These are phyloP conservation scores for Debaryomycetaceae sp. DNA, from an alignment of 1,139 yeast species.

Conservation along the genomic window DNA sequence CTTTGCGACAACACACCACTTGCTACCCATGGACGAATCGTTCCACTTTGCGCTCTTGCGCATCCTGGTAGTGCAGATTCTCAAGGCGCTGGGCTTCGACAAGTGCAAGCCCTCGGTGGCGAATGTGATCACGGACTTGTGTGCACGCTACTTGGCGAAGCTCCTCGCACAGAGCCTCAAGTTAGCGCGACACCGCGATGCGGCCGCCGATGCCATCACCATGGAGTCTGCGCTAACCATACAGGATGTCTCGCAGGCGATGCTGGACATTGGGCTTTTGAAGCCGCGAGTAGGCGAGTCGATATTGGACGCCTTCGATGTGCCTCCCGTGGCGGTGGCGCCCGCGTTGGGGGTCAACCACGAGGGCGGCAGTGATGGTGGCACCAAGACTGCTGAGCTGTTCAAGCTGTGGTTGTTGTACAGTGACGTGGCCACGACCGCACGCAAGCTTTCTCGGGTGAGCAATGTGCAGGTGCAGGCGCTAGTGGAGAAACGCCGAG, in stretches of 20 bases:
- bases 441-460: slow-evolving; percentile 27
- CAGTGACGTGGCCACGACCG: slow-evolving; percentile 23
- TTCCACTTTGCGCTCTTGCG: slow-evolving; percentile 60
- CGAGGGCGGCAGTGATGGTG: too few species aligned
- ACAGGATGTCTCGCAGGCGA: slow-evolving; percentile 59
- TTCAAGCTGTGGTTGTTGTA: slow-evolving; percentile 34
- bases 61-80: slow-evolving; percentile 60
- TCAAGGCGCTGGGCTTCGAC: slow-evolving; percentile 72
- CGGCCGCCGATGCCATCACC: neutral
- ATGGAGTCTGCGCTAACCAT: slow-evolving; percentile 26
- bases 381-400: slow-evolving; percentile 36
- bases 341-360: too few species aligned
- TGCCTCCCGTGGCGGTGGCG: slow-evolving; percentile 9
- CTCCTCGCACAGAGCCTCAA: slow-evolving; percentile 39
- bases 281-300: slow-evolving; percentile 31
- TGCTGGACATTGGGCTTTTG: slow-evolving; percentile 51
- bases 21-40: slow-evolving; percentile 30
- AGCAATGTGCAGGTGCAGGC: slow-evolving; percentile 29
- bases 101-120: slow-evolving; percentile 59
- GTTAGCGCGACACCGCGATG: slow-evolving; percentile 12
- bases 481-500: slow-evolving; percentile 37
- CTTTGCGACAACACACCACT: too few species aligned
- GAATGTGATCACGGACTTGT: slow-evolving; percentile 60
- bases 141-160: slow-evolving; percentile 49
- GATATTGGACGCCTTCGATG: slow-evolving; percentile 15